Conservation (phyloP, 768 basidiomycete species). For the Lentinula lateritia region DNA sequence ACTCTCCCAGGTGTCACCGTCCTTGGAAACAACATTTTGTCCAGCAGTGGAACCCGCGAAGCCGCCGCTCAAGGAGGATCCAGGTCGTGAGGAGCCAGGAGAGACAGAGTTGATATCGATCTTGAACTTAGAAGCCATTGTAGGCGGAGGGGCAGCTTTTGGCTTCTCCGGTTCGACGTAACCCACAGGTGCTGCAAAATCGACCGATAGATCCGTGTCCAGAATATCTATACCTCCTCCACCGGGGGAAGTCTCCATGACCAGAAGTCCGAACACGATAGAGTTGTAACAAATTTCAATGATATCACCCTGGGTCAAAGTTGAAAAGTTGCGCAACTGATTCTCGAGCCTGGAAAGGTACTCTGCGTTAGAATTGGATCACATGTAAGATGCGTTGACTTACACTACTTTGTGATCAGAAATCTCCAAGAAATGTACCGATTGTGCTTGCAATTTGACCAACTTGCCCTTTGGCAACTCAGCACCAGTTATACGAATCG, state of each 20-base stretch:
- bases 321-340: constrained; percentile 88
- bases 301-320: constrained; percentile 91
- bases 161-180: constrained; percentile 93
- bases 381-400: not conserved
- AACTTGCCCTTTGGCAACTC: constrained; percentile 89
- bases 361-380: not conserved
- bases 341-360: constrained; percentile 71
- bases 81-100: constrained; percentile 80
- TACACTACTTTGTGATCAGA: constrained; percentile 98
- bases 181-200: constrained; percentile 89
- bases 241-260: constrained; percentile 90
- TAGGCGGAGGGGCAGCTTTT: constrained; percentile 72
- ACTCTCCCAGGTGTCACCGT: constrained; percentile 84
- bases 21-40: constrained; percentile 56
- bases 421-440: constrained; percentile 91
- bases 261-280: constrained; percentile 89
- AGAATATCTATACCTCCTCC: constrained; percentile 84
- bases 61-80: constrained; percentile 65
- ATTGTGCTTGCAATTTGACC: constrained; percentile 96
- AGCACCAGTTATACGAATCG: constrained; percentile 86
- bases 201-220: constrained; percentile 97
- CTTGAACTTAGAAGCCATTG: constrained; percentile 96
- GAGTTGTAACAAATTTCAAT: constrained; percentile 98
- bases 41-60: constrained; percentile 51
- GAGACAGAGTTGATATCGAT: constrained; percentile 87